Percentiles rank a stretch among this genome's conserved stretches.
phyloP scores from a whole-genome alignment of 768 basidiomycete genomes.

The Cystofilobasidium ferigula region DNA sequence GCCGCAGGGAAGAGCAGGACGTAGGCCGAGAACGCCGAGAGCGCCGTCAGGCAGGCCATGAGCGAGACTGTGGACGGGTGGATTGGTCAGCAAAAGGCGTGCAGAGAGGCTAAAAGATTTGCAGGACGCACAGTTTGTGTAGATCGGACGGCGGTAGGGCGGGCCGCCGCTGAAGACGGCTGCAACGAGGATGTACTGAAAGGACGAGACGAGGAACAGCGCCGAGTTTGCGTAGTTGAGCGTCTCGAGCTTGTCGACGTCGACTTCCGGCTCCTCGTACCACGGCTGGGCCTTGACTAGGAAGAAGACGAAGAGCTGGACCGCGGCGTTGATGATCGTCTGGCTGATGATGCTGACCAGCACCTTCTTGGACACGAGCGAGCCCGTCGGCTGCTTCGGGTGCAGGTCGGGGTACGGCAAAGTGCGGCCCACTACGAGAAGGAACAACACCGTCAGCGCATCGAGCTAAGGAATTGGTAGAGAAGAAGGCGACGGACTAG shows the following conservation, averaged over 20 bases:
- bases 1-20: conserved; percentile 63
- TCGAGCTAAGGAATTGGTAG: not conserved
- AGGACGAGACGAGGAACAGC: conserved; percentile 86
- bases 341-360: conserved; percentile 87
- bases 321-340: conserved; percentile 65
- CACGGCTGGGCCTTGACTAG: conserved; percentile 79
- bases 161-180: conserved; percentile 97
- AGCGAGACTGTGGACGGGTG: conserved; percentile 55
- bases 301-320: conserved; percentile 78
- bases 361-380: conserved; percentile 89
- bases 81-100: not conserved
- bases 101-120: not conserved
- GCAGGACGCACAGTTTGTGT: conserved; percentile 72
- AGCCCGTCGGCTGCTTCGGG: conserved; percentile 85
- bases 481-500: conserved; percentile 56
- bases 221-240: conserved; percentile 84
- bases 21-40: conserved; percentile 63
- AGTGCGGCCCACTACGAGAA: conserved; percentile 75
- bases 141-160: conserved; percentile 87
- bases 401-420: conserved; percentile 76
- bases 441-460: not conserved
- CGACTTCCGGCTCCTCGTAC: conserved; percentile 62
- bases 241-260: conserved; percentile 63
- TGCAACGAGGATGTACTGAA: conserved; percentile 95
- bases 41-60: conserved; percentile 59